Evolutionary conservation across 2,329 filamentous ascomycete species (phyloP), one percentile per base, ranked within the genome.

Genomic region (Epicoccum nigrum): DNA sequence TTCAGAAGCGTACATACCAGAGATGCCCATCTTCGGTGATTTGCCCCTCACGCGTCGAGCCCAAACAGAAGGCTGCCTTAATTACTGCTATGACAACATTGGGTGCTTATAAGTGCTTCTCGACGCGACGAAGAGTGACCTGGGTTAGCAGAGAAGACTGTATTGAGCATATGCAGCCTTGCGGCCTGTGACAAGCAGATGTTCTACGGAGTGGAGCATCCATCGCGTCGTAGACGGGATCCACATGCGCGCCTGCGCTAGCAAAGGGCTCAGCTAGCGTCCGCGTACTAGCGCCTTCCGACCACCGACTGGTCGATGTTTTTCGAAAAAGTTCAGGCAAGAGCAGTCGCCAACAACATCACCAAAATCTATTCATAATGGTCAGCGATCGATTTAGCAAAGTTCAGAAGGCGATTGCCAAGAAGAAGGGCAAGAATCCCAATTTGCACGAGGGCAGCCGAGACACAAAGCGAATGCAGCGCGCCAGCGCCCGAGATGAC

Each of bases 391-490:
- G 87, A 35, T 77, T 97, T 6, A 78, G 85, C 58, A 97, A 97
- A 72, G 89, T 94, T 16, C 85, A 89, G 57, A 97, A 97, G 77
- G 86, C 91, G 59, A 93, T 97, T 59, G 79, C 86, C 27, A 96
- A 96, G 79, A 97, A 97, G 82, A 86, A 88, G 60, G 85, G 86
- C 59, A 85, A 86, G 31, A 82, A 90, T 38, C 86, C 87, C 23
- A 82, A 87, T 11, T 81, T 97, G 17, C 93, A 97, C 69, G 88
- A 92, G 74, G 91, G 91, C 71, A 96, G 92, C 54, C 83, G 94
- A 60, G 90, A 97, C 78, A 89, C 92, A 3, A 84, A 88, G 67
- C 84, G 90, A 43, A 79, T 97, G 57, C 88, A 91, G 71, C 84
- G 86, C 64, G 94, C 94, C 16, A 84, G 85, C 55, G 83, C 87